Evolutionary conservation across 345 rosid genomes (phyloP).

Genomic region (Eucalyptus regnans): DNA sequence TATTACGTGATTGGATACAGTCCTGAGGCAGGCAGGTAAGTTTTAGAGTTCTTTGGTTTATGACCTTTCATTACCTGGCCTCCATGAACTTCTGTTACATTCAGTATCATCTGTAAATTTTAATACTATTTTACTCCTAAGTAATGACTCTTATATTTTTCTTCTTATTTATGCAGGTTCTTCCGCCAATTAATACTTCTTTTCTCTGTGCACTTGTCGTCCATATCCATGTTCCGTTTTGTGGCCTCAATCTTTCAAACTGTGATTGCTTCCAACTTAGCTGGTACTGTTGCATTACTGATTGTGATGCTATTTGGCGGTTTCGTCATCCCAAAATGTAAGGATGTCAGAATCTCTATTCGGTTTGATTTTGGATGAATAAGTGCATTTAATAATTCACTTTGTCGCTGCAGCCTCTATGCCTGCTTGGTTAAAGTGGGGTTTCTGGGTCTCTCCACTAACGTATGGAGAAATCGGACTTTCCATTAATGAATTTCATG

Average conservation of each 20-base stretch:
- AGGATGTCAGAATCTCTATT: neutral
- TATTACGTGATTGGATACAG: slow-evolving; percentile 76
- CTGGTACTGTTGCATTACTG: slow-evolving; percentile 31
- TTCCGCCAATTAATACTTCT: slow-evolving; percentile 47
- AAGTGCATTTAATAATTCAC: neutral
- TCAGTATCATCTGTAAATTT: neutral
- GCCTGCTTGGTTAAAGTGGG: slow-evolving; percentile 76
- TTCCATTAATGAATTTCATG: slow-evolving; percentile 53
- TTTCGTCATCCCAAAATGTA: slow-evolving; percentile 48
- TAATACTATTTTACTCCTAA: neutral
- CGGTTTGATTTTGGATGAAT: neutral
- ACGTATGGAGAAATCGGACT: slow-evolving; percentile 62
- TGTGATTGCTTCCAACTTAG: slow-evolving; percentile 24
- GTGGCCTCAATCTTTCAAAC: slow-evolving; percentile 55
- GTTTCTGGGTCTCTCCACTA: slow-evolving; percentile 65
- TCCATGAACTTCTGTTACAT: neutral
- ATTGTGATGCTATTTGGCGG: slow-evolving; percentile 41
- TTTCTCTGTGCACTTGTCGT: slow-evolving; percentile 46
- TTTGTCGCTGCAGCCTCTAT: slow-evolving; percentile 36
- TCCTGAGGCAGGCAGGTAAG: slow-evolving; percentile 58
- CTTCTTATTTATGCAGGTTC: slow-evolving; percentile 29
- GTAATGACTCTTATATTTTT: neutral
- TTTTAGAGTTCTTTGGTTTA: neutral
- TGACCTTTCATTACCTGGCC: neutral
- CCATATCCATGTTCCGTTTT: slow-evolving; percentile 60